Base-by-base conservation (phyloP, 2,329 filamentous ascomycete genomes). In the Cytospora leucostoma region DNA sequence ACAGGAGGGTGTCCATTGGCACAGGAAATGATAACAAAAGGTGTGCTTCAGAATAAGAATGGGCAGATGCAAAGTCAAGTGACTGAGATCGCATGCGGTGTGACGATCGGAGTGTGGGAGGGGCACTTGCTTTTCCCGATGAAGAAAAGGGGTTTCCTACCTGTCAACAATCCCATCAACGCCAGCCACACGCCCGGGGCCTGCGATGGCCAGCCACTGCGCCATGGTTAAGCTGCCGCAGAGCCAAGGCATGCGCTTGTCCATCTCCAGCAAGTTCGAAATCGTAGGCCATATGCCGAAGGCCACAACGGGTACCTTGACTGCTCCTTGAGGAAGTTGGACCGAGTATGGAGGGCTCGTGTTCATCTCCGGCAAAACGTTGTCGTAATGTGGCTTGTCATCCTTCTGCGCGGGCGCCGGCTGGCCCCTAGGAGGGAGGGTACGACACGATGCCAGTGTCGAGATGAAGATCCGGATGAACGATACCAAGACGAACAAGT, bases 231-330 rank as follows among this genome's bases (percentile, higher is more conserved):
- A 75, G 69, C 85, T 79, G 73, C 92, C 92, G 72, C 82, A 83
- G 62, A 97, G 83, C 94, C 94, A 98, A 67, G 94, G 94, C 92
- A 97, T 96, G 76, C 92, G 90, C 68, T 80, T 76, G 69, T 89
- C 82, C 72, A 97, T 77, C 80, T 93, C 88, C 69, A 93, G 77
- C 67, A 96, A 76, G 74, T 86, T 88, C 66, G 87, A 88, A 62
- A 89, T 75, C 76, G 90, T 91, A 70, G 87, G 81, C 88, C 91
- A 97, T 59, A 92, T 74, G 70, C 85, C 86, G 82, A 95, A 97
- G 68, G 84, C 83, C 65, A 95, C 78, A 69, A 97, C 83, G 59
- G 92, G 89, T 64, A 82, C 83, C 74, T 82, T 84, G 66, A 67
- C 64, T 63, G 68, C 66, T 47, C 66, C 67, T 37, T 66, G 21